Evolutionary conservation across 306 rosid genomes (phyloP).

Genomic region (Lotus japonicus): DNA sequence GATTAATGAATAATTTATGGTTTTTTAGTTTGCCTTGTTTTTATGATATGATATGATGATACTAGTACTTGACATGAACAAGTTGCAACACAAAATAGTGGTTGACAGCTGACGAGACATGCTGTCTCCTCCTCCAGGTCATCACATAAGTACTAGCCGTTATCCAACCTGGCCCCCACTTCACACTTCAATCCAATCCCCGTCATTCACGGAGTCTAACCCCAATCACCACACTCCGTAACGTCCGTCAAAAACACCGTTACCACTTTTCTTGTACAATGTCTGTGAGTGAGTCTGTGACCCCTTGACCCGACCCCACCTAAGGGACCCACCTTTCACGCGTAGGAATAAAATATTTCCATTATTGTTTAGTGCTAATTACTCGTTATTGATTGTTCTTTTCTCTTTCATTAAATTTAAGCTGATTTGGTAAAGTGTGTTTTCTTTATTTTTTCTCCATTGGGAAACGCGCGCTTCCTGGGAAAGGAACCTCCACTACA

Average conservation of each 20-base stretch:
- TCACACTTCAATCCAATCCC: background rate
- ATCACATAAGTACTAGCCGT: slow-evolving; percentile 20
- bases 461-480: slow-evolving; percentile 9
- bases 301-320: background rate
- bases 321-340: slow-evolving; percentile 16
- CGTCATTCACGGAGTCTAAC: slow-evolving; percentile 21
- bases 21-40: background rate
- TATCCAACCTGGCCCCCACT: background rate
- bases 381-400: background rate
- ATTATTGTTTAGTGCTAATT: background rate
- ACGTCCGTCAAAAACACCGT: slow-evolving; percentile 5
- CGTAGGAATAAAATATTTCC: background rate
- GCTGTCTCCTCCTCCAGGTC: slow-evolving; percentile 13
- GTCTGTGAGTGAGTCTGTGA: no score
- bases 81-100: background rate
- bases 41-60: no score
- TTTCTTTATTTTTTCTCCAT: background rate
- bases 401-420: background rate
- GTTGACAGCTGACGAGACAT: slow-evolving; percentile 26
- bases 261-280: background rate
- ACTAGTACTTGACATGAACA: background rate
- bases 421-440: background rate
- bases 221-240: background rate
- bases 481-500: background rate
- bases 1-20: no score